Evolutionary conservation across 805 yeast species (phyloP), one percentile per base, ranked within the genome.

Genomic region (Kluyveromyces siamensis): DNA sequence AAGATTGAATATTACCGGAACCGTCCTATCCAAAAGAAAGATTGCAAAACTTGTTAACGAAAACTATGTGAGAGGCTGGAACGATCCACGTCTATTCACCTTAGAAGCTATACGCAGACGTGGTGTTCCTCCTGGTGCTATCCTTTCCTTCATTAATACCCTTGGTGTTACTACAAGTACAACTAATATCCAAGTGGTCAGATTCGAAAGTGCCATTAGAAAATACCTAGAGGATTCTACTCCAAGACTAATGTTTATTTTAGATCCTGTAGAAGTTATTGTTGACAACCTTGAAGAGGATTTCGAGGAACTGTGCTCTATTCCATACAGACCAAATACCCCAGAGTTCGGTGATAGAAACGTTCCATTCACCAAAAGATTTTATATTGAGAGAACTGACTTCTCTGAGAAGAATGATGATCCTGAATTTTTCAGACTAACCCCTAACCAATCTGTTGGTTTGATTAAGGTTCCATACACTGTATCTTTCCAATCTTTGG

Each of bases 101-200:
- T 77, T 93, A 59, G 99, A 89, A 58, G 96, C 93, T 46, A 81
- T 93, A 52, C 84, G 88, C 65, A 85, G 99, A 67, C 87, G 99
- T 65, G 99, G 99, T 72, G 83, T 93, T 8, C 99, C 99, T 56
- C 99, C 99, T 11, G 97, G 98, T 41, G 97, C 98, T 27, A 87
- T 93, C 65, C 75, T 93, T 64, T 79, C 89, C 33, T 93, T 93
- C 66, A 86, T 93, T 62, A 87, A 90, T 66, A 91, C 96, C 42
- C 77, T 93, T 58, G 99, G 99, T 62, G 99, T 93, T 49, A 93
- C 99, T 40, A 93, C 98, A 1, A 76, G 91, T 42, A 85, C 90
- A 41, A 83, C 96, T 40, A 88, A 87, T 62, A 93, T 93, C 64
- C 98, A 93, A 73, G 84, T 79, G 17, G 79, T 80, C 9, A 77